These are phyloP conservation scores for Podospora anserina DNA, from an alignment of 495 filamentous ascomycete species.

Conservation along the genomic window DNA sequence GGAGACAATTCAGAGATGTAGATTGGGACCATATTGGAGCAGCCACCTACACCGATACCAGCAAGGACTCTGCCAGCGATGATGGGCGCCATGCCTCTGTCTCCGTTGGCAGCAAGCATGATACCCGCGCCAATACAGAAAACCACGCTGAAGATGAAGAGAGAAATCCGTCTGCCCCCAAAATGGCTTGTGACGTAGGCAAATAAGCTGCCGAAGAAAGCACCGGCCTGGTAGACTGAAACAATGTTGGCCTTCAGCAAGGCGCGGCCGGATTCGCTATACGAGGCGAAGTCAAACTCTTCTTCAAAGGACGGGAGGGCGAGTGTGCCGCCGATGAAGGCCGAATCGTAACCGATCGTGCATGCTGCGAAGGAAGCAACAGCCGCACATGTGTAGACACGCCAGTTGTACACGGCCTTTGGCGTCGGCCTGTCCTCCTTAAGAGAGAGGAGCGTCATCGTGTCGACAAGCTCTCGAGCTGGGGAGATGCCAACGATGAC, in stretches of 20 bases:
- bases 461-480: conserved; percentile 14
- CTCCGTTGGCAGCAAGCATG: conserved; percentile 57
- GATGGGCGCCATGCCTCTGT: conserved; percentile 59
- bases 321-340: conserved; percentile 69
- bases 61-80: conserved; percentile 55
- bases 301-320: conserved; percentile 57
- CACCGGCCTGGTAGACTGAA: conserved; percentile 65
- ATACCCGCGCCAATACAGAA: conserved; percentile 65
- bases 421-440: conserved; percentile 66
- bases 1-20: conserved; percentile 58
- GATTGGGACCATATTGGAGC: conserved; percentile 53
- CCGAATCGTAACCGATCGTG: conserved; percentile 69
- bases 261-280: conserved; percentile 37
- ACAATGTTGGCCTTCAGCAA: conserved; percentile 65
- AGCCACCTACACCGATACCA: conserved; percentile 52
- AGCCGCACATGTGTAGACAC: conserved; percentile 59
- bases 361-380: conserved; percentile 67
- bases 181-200: conserved; percentile 58
- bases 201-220: conserved; percentile 64
- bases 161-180: conserved; percentile 54
- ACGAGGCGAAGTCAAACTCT: conserved; percentile 55
- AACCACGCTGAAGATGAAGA: conserved; percentile 51
- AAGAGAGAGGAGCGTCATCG: conserved; percentile 57
- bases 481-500: neutral
- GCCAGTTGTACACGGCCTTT: conserved; percentile 70